A percentile compares a stretch with the other conserved stretches of the same genome.
Conservation (phyloP, 2,329 filamentous ascomycete genomes). For the Aspergillus sergii region DNA sequence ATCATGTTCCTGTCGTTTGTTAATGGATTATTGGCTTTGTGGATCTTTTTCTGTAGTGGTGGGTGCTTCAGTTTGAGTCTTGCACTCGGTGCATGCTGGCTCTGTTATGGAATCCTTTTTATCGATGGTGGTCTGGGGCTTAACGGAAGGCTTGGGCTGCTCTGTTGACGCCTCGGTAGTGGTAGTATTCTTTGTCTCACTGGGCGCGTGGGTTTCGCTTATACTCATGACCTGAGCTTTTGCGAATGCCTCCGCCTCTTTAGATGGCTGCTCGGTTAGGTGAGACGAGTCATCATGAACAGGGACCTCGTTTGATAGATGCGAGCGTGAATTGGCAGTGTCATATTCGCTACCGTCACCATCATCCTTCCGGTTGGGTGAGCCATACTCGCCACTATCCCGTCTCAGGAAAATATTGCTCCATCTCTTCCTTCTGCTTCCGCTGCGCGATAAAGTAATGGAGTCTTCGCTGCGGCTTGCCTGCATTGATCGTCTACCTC, state of each 20-base stretch:
- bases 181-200: neutral
- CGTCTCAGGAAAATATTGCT: conserved; percentile 39
- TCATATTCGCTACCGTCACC: conserved; percentile 26
- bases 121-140: neutral
- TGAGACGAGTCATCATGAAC: conserved; percentile 19
- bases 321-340: conserved; percentile 32
- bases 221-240: neutral
- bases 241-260: neutral
- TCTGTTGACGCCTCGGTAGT: neutral
- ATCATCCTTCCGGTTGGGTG: conserved; percentile 25
- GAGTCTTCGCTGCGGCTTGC: conserved; percentile 31
- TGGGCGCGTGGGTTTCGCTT: neutral
- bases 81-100: neutral
- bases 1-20: neutral
- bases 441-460: conserved; percentile 32
- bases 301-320: conserved; percentile 34
- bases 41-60: neutral
- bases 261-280: neutral
- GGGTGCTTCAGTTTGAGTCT: neutral
- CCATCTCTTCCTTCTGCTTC: conserved; percentile 40
- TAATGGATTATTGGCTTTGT: neutral
- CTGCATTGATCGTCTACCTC: conserved; percentile 34
- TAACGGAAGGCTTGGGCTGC: neutral
- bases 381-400: conserved; percentile 34
- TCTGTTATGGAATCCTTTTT: neutral